Conservation (phyloP, 2,329 filamentous ascomycete genomes). For the Fusarium floridanum region DNA sequence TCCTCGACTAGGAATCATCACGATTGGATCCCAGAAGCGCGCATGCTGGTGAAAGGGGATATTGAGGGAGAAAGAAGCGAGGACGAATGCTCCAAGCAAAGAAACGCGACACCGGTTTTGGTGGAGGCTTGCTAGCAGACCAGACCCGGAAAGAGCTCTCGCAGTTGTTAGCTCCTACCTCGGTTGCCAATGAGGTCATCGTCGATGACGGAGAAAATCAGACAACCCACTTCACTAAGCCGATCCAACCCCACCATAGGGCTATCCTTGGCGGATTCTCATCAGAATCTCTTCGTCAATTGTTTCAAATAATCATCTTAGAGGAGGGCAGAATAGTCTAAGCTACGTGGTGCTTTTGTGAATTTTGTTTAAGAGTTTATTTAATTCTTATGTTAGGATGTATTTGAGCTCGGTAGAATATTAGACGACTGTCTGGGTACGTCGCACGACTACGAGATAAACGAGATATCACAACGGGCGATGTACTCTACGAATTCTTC, state of each 20-base stretch:
- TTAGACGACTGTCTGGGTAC: not conserved
- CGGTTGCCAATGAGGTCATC: constrained; percentile 28
- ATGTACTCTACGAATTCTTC: not conserved
- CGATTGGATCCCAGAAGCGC: constrained; percentile 13
- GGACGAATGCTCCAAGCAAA: not conserved
- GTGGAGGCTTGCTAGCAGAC: constrained; percentile 8
- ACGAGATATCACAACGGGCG: not conserved
- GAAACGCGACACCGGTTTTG: not conserved
- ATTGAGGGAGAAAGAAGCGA: not conserved
- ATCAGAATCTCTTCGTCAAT: not conserved
- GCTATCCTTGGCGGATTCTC: not conserved
- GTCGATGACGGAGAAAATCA: constrained; percentile 21
- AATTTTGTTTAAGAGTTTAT: no score
- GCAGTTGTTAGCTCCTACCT: constrained; percentile 12
- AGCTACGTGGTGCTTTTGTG: no score
- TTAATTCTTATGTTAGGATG: no score
- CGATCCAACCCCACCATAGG: constrained; percentile 7
- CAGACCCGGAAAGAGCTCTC: constrained; percentile 16
- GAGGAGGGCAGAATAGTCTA: no score
- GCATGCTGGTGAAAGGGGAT: constrained; percentile 19
- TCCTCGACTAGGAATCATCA: constrained; percentile 48
- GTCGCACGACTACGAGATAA: not conserved
- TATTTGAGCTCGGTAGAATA: no score
- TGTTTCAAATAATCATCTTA: not conserved
- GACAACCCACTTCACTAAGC: constrained; percentile 10